These are phyloP conservation scores for Calycina marina DNA, from an alignment of 2,329 filamentous ascomycete species.

Conservation along the genomic window DNA sequence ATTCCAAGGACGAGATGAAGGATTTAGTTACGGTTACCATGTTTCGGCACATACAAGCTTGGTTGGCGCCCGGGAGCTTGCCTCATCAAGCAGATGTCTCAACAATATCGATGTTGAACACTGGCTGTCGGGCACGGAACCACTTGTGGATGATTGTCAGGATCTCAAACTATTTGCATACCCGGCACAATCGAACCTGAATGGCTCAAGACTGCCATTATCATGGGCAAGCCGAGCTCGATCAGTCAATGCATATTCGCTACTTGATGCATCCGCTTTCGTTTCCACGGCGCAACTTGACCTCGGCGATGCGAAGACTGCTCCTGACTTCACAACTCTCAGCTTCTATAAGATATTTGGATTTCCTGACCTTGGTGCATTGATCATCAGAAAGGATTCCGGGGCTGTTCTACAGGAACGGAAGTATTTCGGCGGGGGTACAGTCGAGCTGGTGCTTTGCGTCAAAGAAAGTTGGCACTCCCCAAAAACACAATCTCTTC, in stretches of 20 bases:
- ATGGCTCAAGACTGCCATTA: conserved; percentile 56
- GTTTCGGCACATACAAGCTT: conserved; percentile 75
- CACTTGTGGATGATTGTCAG: conserved; percentile 19
- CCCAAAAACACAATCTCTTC: conserved; percentile 54
- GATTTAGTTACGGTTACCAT: conserved; percentile 76
- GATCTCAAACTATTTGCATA: conserved; percentile 53
- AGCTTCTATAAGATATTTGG: conserved; percentile 98
- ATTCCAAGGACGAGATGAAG: conserved; percentile 50
- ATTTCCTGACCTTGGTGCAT: conserved; percentile 76
- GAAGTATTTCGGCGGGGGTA: conserved; percentile 86
- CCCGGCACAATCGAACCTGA: conserved; percentile 34
- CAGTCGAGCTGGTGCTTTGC: conserved; percentile 76
- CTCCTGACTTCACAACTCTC: conserved; percentile 74
- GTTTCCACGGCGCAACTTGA: conserved; percentile 66
- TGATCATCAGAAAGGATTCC: conserved; percentile 65
- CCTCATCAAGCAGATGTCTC: conserved; percentile 50
- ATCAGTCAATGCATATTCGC: conserved; percentile 36
- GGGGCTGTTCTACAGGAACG: conserved; percentile 48
- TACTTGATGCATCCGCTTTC: conserved; percentile 74
- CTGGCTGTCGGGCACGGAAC: conserved; percentile 40
- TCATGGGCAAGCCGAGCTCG: conserved; percentile 46
- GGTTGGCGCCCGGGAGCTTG: conserved; percentile 65
- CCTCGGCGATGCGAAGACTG: conserved; percentile 41
- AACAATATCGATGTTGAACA: conserved; percentile 44
- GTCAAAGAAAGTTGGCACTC: conserved; percentile 73